Percentiles rank a stretch among this genome's conserved stretches.
Conservation (phyloP, 2,329 filamentous ascomycete genomes). For the Aspergillus udagawae region DNA sequence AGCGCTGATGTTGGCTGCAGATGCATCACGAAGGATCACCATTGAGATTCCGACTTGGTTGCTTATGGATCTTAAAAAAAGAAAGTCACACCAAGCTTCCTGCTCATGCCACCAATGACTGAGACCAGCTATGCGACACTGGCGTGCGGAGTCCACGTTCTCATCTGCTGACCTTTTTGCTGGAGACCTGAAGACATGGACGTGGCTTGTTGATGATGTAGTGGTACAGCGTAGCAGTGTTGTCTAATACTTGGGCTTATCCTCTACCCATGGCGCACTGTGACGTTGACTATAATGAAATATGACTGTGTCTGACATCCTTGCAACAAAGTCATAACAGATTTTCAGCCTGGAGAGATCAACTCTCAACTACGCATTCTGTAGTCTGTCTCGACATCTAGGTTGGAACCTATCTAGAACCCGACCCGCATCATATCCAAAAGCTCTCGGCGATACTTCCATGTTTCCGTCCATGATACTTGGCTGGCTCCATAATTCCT, state of each 20-base stretch:
- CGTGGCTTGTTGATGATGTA: background rate
- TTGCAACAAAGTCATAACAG: background rate
- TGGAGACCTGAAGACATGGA: background rate
- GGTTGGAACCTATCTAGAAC: background rate
- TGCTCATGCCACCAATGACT: background rate
- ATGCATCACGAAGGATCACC: background rate
- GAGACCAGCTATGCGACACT: background rate
- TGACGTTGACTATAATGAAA: background rate
- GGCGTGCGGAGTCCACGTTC: background rate
- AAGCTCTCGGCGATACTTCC: background rate
- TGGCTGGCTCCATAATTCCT: background rate
- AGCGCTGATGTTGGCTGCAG: background rate
- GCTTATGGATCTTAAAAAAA: background rate
- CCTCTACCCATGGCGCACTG: background rate
- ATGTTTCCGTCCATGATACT: background rate
- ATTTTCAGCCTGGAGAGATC: background rate
- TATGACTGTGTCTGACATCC: background rate
- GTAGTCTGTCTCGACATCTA: background rate
- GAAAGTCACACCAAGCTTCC: background rate
- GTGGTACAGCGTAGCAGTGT: background rate
- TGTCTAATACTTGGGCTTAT: background rate
- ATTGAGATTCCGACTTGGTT: background rate
- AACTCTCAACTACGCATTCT: too few species aligned
- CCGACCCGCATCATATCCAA: background rate
- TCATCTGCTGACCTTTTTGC: background rate